phyloP scores from a whole-genome alignment of 441 rosid genomes.

The Erodium chrysanthum region DNA sequence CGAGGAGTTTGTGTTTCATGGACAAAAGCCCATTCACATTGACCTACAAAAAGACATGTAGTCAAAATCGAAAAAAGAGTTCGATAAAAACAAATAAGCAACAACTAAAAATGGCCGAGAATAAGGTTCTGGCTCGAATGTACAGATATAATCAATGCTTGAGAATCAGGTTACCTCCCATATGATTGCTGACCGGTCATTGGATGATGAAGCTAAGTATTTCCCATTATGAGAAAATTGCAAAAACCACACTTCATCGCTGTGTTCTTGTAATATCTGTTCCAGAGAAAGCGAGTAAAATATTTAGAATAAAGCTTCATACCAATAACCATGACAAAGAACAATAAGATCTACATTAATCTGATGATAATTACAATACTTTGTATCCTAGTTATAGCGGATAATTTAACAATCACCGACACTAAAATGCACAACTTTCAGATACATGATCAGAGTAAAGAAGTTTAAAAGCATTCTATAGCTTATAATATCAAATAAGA shows the following conservation, averaged over 20 bases:
- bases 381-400: neutral
- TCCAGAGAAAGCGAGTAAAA: neutral
- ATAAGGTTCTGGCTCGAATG: neutral
- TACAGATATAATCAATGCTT: neutral
- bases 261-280: neutral
- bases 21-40: slow-evolving; percentile 35
- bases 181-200: no score
- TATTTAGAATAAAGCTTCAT: neutral
- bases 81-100: neutral
- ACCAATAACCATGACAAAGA: no score
- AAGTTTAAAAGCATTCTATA: no score
- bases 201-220: no score
- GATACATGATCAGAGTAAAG: no score
- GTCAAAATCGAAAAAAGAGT: neutral
- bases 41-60: slow-evolving; percentile 30
- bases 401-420: neutral
- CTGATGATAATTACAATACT: neutral
- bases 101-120: no score
- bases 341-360: neutral
- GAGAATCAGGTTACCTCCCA: neutral
- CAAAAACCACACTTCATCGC: no score
- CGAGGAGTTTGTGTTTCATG: slow-evolving; percentile 44
- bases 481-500: no score
- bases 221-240: no score
- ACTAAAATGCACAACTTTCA: no score